A percentile compares a stretch with the other conserved stretches of the same genome.
Evolutionary conservation across 2,329 filamentous ascomycete species (phyloP).

Genomic region (Fusarium anguioides): DNA sequence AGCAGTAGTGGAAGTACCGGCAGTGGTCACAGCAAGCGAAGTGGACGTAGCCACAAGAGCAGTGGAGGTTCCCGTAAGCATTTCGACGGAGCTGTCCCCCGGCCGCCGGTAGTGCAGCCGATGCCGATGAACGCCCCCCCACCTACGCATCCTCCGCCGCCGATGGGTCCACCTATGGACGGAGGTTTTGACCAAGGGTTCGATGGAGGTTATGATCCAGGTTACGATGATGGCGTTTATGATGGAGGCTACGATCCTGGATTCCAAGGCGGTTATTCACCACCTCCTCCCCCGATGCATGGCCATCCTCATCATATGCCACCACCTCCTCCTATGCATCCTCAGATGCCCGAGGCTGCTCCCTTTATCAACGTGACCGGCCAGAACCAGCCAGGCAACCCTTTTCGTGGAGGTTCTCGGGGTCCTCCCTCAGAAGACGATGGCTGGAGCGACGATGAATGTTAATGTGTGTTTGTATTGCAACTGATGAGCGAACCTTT

Average conservation of each 20-base stretch:
- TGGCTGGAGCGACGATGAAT: conserved; percentile 11
- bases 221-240: conserved; percentile 29
- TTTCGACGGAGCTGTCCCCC: conserved; percentile 41
- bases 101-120: conserved; percentile 27
- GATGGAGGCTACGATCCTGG: conserved; percentile 25
- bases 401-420: conserved; percentile 19
- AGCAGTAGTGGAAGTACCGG: conserved; percentile 27
- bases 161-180: conserved; percentile 35
- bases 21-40: conserved; percentile 35
- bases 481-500: conserved; percentile 7
- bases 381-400: conserved; percentile 35
- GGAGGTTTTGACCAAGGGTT: conserved; percentile 31
- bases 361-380: conserved; percentile 43
- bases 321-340: conserved; percentile 33
- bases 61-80: conserved; percentile 38
- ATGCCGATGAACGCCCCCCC: conserved; percentile 32
- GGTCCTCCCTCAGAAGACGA: conserved; percentile 13
- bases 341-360: conserved; percentile 26
- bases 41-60: conserved; percentile 34
- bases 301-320: conserved; percentile 23
- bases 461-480: not conserved
- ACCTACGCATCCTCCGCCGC: conserved; percentile 28
- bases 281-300: conserved; percentile 26
- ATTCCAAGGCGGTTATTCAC: conserved; percentile 24
- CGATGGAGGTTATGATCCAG: conserved; percentile 12